Percentiles rank a stretch among this genome's conserved stretches.
Conservation (phyloP, 495 filamentous ascomycete species). For the Penicillium longicatenatum region DNA sequence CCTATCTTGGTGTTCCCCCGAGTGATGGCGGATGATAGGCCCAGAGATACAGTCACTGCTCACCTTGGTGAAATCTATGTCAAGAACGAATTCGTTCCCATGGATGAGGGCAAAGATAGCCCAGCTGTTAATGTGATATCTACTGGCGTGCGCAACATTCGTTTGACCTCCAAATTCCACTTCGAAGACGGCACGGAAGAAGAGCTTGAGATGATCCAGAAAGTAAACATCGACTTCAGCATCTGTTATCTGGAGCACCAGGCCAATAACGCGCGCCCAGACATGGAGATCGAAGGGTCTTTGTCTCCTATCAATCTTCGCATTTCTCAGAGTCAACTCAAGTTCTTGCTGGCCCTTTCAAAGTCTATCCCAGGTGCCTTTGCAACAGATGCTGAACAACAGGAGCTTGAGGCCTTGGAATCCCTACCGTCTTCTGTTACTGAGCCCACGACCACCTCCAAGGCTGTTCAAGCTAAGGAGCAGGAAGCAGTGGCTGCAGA, state of each 20-base stretch:
- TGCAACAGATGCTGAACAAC: slow-evolving; percentile 70
- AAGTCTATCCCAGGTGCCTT: slow-evolving; percentile 86
- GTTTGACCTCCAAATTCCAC: slow-evolving; percentile 86
- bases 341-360: slow-evolving; percentile 81
- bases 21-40: slow-evolving; percentile 59
- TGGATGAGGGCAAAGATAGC: slow-evolving; percentile 70
- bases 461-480: slow-evolving; percentile 48
- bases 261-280: slow-evolving; percentile 74
- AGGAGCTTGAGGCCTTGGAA: slow-evolving; percentile 62
- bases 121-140: slow-evolving; percentile 85
- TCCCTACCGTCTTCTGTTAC: slow-evolving; percentile 61
- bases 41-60: slow-evolving; percentile 83
- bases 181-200: slow-evolving; percentile 72
- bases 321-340: slow-evolving; percentile 87
- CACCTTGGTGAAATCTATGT: slow-evolving; percentile 97
- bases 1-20: slow-evolving; percentile 94
- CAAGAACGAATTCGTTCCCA: slow-evolving; percentile 83
- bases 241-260: slow-evolving; percentile 89
- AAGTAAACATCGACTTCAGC: slow-evolving; percentile 89
- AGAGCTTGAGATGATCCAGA: slow-evolving; percentile 93
- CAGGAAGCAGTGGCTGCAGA: slow-evolving; percentile 51
- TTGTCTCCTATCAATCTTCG: slow-evolving; percentile 91
- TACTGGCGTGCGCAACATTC: slow-evolving; percentile 88
- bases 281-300: slow-evolving; percentile 85
- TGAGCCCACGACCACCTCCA: slow-evolving; percentile 48